Base-by-base conservation (phyloP, 345 rosid species). In the Arabidopsis suecica region DNA sequence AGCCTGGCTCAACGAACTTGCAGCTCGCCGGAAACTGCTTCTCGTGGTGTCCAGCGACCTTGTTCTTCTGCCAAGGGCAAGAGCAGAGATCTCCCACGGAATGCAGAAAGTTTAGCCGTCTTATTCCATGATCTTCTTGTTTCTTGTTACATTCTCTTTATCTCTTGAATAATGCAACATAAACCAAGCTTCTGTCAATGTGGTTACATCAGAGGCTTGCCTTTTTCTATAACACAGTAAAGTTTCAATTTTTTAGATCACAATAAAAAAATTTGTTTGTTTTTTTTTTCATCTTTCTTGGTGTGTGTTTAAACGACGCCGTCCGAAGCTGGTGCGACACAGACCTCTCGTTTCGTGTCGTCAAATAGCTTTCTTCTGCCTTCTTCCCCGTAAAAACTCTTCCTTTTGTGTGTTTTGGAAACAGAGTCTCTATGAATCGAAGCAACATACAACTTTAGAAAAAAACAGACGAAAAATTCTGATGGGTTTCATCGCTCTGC, bases 31-130 rank as follows among this genome's bases (percentile, higher is more conserved):
- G 85, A 6, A 93, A 91, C 48, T 93, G 98, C 82, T 79, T 93
- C 76, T 75, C 80, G 64, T 75, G 91, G 74, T 93, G 98, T 65
- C 97, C 98, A 42, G 58, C 62, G 45, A 70, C 81, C n/a, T 82
- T 89, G 68, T 91, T 89, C 80, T 88, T 93, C 64, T 93, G 98
- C 58, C 87, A 82, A 68, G 97, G 96, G 0, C 86, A 84, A 11
- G 79, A 74, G 3, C 98, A 93, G 83, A 88, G 88, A 71, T 81
- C 97, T 13, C 25, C 33, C n/a, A n/a, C 53, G 61, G 90, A 93
- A 58, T 93, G 98, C 61, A 87, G 82, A 72, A 83, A 85, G 61
- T 91, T 86, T 49, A 40, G 77, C 38, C 72, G 76, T 48, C 22
- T 70, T 4, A 71, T 77, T 57, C 80, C 80, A 28, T 71, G 65